Evolutionary conservation across 23 red algal species (phyloP).

Genomic region (Gracilaria caudata): DNA sequence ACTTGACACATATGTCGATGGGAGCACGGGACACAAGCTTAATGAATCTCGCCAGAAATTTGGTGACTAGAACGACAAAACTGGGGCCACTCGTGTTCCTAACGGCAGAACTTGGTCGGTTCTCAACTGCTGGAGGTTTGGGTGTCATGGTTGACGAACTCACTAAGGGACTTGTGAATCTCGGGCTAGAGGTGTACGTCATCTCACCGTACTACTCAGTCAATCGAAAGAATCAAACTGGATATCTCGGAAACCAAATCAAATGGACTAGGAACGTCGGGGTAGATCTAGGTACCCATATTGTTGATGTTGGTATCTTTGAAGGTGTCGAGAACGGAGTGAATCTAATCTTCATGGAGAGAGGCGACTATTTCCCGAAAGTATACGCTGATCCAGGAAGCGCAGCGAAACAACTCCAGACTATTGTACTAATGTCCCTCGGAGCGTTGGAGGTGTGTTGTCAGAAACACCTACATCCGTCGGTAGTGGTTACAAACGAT

Average conservation of each 20-base stretch:
- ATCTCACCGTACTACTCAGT: slow-evolving; percentile 98
- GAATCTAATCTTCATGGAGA: slow-evolving; percentile 94
- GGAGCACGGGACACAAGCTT: slow-evolving; percentile 46
- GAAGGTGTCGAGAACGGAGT: slow-evolving; percentile 93
- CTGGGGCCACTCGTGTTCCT: slow-evolving; percentile 96
- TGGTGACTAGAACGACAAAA: slow-evolving; percentile 71
- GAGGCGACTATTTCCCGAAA: slow-evolving; percentile 88
- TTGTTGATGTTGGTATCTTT: slow-evolving; percentile 86
- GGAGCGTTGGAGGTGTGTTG: slow-evolving; percentile 93
- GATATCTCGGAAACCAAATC: slow-evolving; percentile 89
- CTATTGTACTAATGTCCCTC: slow-evolving; percentile 80
- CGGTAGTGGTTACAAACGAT: slow-evolving; percentile 93
- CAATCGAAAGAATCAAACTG: slow-evolving; percentile 90
- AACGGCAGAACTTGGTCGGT: slow-evolving; percentile 92
- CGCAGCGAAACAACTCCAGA: slow-evolving; percentile 79
- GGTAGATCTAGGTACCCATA: slow-evolving; percentile 88
- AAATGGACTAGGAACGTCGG: slow-evolving; percentile 93
- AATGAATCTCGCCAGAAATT: slow-evolving; percentile 49
- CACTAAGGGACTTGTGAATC: slow-evolving; percentile 90
- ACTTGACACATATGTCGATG: slow-evolving; percentile 83
- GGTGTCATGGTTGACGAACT: slow-evolving; percentile 99
- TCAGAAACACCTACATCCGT: slow-evolving; percentile 81
- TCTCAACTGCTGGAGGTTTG: slow-evolving; percentile 96
- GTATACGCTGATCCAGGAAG: slow-evolving; percentile 95
- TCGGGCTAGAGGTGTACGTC: slow-evolving; percentile 97